Base-by-base conservation (phyloP, 768 basidiomycete genomes). In the Tylopilus subfusipes region DNA sequence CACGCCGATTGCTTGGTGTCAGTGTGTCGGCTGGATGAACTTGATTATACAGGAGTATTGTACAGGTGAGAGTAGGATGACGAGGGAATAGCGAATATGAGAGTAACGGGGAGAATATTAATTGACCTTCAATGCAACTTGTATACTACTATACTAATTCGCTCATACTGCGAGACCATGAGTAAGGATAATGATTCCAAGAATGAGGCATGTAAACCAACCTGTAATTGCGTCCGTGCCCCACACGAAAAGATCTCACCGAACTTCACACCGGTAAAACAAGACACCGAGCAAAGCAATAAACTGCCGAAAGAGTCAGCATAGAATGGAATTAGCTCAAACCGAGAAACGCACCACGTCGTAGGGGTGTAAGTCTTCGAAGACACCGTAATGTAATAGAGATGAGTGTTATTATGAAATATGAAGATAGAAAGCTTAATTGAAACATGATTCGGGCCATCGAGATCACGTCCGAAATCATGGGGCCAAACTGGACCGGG, bases 391-490 rank as follows among this genome's bases (percentile, higher is more conserved):
- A 14, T 12, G 22, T 25, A 19, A 62, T 18, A 53, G 47, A 55
- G 5, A 54, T 11, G 30, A 65, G 24, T 16, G 14, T 52, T 25
- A 48, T 47, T 5, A 62, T 21, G 8, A 57, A 47, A 46, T 62
- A 57, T 2, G 56, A 65, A 18, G 53, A 56, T 43, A 63, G 46
- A 11, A 31, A 56, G 8, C 56, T 54, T 16, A 65, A 56, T 25
- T 62, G 57, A 19, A 45, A 56, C 48, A 50, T 43, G 9, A 57
- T 56, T 11, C 29, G 50, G 6, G 21, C 27, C 44, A 66, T 60
- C 3, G 65, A 62, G 2, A 66, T 19, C 16, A 66, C 57, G n/a
- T 66, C 65, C 10, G 57, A 59, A 38, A 66, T 38, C 22, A 66
- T 40, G 1, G 65, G 65, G 22, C 42, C 43, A 51, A 66, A 68